phyloP scores from a whole-genome alignment of 768 basidiomycete species.

The Termitomyces sp. region DNA sequence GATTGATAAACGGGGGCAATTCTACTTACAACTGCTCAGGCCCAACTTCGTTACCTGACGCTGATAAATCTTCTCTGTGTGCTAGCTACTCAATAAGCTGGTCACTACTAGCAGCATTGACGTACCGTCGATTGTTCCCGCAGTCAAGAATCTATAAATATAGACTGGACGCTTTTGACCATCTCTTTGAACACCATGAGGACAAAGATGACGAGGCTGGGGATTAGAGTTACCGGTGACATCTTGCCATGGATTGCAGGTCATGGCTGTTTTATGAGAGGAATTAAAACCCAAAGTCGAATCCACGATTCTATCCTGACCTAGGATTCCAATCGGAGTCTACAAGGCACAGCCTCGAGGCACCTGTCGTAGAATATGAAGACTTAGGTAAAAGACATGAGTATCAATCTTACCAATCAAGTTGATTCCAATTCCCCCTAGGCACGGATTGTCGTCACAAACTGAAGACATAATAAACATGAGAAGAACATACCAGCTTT shows the following conservation, averaged over 20 bases:
- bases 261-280: conserved; percentile 58
- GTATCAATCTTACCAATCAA: conserved; percentile 58
- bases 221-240: conserved; percentile 64
- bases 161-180: conserved; percentile 91
- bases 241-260: conserved; percentile 95
- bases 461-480: background rate
- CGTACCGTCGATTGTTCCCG: conserved; percentile 86
- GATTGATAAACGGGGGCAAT: background rate
- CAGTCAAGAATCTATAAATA: conserved; percentile 84
- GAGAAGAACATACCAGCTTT: conserved; percentile 58
- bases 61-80: conserved; percentile 84
- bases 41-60: conserved; percentile 94
- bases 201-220: conserved; percentile 2
- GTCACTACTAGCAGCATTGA: background rate
- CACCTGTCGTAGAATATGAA: conserved; percentile 36
- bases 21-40: conserved; percentile 72
- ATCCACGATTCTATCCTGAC: conserved; percentile 27
- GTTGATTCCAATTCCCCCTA: conserved; percentile 92
- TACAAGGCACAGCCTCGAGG: conserved; percentile 79
- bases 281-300: background rate
- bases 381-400: background rate
- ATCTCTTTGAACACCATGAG: conserved; percentile 51
- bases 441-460: background rate
- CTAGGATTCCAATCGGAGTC: conserved; percentile 97
- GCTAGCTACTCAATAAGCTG: background rate